Evolutionary conservation across 108 stramenopile species (phyloP).

Genomic region (Cyclotella sp.): DNA sequence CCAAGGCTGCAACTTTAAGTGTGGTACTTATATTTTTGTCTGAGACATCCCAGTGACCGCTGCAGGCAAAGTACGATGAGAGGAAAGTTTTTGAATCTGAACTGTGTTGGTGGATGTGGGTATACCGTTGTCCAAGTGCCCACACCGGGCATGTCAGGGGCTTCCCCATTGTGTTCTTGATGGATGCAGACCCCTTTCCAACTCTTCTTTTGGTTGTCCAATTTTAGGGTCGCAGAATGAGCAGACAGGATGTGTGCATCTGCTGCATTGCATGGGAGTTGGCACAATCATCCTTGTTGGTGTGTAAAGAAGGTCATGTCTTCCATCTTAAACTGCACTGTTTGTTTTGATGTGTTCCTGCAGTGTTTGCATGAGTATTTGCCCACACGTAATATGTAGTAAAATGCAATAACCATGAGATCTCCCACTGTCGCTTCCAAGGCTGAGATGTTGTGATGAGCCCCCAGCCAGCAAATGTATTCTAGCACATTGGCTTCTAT

Average conservation of each 20-base stretch:
- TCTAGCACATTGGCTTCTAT: background rate
- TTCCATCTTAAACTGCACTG: too few species aligned
- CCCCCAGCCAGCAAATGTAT: background rate
- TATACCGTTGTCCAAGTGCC: background rate
- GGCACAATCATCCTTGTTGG: background rate
- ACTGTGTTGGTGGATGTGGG: background rate
- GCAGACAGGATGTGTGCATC: background rate
- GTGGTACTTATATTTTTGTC: background rate
- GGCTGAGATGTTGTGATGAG: too few species aligned
- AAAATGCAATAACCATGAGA: conserved; percentile 10
- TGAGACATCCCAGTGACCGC: background rate
- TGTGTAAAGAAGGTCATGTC: background rate
- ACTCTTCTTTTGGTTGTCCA: conserved; percentile 18
- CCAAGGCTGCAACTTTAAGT: conserved; percentile 6
- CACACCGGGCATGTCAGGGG: background rate
- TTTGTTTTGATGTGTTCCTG: background rate
- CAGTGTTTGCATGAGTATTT: conserved; percentile 7
- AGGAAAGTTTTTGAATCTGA: background rate
- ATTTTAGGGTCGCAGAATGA: background rate
- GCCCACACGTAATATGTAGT: background rate
- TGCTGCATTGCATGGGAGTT: background rate
- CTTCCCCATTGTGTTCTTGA: conserved; percentile 4
- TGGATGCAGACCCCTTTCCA: conserved; percentile 5
- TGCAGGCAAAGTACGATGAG: background rate
- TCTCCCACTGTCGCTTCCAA: conserved; percentile 6